Percentiles rank a stretch among this genome's conserved stretches.
These are phyloP conservation scores for Pseudogymnoascus sp. DNA, from an alignment of 2,329 filamentous ascomycete species.

Conservation along the genomic window DNA sequence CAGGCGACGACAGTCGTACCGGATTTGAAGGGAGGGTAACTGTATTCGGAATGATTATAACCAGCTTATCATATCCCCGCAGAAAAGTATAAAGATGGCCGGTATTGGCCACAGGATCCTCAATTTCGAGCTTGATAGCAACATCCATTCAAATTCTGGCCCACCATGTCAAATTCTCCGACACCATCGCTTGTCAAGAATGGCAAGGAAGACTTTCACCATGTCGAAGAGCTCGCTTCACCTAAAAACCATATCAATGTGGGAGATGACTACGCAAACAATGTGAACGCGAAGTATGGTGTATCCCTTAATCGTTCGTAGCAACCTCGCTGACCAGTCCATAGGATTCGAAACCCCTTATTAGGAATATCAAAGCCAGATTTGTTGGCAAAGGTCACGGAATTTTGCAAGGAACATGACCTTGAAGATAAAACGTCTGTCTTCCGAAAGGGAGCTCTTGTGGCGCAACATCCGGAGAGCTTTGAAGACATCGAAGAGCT, in stretches of 20 bases:
- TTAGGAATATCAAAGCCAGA: conserved; percentile 38
- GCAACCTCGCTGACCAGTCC: background rate
- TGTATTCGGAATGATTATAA: background rate
- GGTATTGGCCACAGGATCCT: background rate
- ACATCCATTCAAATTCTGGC: background rate
- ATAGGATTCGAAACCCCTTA: conserved; percentile 34
- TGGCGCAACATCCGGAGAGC: conserved; percentile 33
- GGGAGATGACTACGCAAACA: conserved; percentile 22
- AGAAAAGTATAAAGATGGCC: background rate
- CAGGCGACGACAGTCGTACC: background rate
- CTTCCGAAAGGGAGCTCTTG: conserved; percentile 48
- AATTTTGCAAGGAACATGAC: conserved; percentile 42
- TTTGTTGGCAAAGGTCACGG: conserved; percentile 38
- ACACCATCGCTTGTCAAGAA: conserved; percentile 14
- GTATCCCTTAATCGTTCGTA: background rate
- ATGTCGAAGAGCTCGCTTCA: conserved; percentile 8
- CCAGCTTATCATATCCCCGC: background rate
- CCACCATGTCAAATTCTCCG: conserved; percentile 14
- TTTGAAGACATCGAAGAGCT: background rate
- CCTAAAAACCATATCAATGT: background rate
- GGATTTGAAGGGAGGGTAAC: background rate
- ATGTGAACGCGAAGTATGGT: conserved; percentile 27
- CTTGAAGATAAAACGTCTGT: conserved; percentile 44
- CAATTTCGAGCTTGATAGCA: background rate
- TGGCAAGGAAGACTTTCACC: conserved; percentile 11